Conservation (phyloP, 257 asterid genomes). For the Thymus mandschuricus region DNA sequence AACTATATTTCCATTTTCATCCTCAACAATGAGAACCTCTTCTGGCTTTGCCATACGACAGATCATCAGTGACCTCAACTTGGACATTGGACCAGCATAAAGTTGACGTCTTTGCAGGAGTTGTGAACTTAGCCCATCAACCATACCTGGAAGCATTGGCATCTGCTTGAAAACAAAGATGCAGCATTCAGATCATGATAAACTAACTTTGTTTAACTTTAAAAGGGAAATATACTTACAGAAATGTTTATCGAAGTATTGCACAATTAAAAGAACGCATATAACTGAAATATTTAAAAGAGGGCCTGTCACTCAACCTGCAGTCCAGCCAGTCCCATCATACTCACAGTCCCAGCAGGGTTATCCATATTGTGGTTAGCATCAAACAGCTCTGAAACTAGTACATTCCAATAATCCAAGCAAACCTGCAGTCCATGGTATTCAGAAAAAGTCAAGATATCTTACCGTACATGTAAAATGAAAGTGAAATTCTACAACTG, state of each 20-base stretch:
- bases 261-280: neutral
- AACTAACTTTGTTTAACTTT: neutral
- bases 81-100: conserved; percentile 82
- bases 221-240: conserved; percentile 8
- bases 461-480: neutral
- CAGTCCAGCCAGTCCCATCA: conserved; percentile 88
- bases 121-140: conserved; percentile 72
- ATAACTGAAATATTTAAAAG: conserved; percentile 9
- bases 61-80: conserved; percentile 83
- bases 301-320: conserved; percentile 48
- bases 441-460: conserved; percentile 8
- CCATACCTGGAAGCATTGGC: conserved; percentile 57
- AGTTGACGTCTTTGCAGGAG: conserved; percentile 76
- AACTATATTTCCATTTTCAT: conserved; percentile 93
- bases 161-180: conserved; percentile 41
- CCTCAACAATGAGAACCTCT: conserved; percentile 91
- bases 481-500: neutral
- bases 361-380: conserved; percentile 68
- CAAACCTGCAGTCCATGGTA: conserved; percentile 64
- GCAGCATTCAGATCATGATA: neutral
- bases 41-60: conserved; percentile 98
- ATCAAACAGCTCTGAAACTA: conserved; percentile 79
- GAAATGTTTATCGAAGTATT: neutral
- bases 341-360: conserved; percentile 58
- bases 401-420: conserved; percentile 89